Evolutionary conservation across 257 asterid species (phyloP).

Genomic region (Gentiana macrophylla): DNA sequence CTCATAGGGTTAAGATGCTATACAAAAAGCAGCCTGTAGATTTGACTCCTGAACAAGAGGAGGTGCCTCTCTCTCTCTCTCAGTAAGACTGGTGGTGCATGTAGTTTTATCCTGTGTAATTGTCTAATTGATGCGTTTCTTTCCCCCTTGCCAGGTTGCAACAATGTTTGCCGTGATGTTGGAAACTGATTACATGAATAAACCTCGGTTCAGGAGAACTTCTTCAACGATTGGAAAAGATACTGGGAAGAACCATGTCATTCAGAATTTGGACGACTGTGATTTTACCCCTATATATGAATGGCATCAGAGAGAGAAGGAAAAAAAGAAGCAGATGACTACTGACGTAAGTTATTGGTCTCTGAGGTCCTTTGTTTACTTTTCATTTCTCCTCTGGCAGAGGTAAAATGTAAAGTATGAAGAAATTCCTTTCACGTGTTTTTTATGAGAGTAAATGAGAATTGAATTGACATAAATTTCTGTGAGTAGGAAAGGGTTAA

Average conservation of each 20-base stretch:
- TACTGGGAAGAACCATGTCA: slow-evolving; percentile 74
- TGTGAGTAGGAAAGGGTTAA: too few relatives aligned
- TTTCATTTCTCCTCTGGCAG: too few relatives aligned
- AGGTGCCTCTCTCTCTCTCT: slow-evolving; percentile 37
- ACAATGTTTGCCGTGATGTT: slow-evolving; percentile 93
- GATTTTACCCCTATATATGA: slow-evolving; percentile 86
- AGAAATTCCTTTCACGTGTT: too few relatives aligned
- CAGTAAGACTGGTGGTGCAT: neutral
- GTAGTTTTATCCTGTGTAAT: neutral
- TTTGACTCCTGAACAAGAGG: slow-evolving; percentile 88
- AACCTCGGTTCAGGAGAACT: slow-evolving; percentile 82
- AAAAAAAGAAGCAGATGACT: slow-evolving; percentile 91
- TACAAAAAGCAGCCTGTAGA: slow-evolving; percentile 79
- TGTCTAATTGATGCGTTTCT: neutral
- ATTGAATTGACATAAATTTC: too few relatives aligned
- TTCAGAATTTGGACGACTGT: slow-evolving; percentile 79
- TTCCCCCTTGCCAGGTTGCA: slow-evolving; percentile 60
- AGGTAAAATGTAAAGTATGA: too few relatives aligned
- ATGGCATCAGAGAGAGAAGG: slow-evolving; percentile 92
- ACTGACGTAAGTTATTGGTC: slow-evolving; percentile 42
- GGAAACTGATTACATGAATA: slow-evolving; percentile 84
- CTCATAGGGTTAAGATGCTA: slow-evolving; percentile 89
- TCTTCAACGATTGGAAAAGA: slow-evolving; percentile 83
- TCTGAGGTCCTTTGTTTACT: too few relatives aligned
- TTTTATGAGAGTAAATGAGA: too few relatives aligned